Evolutionary conservation across 148 eudicot species (phyloP).

Genomic region (Persicaria tinctoria): DNA sequence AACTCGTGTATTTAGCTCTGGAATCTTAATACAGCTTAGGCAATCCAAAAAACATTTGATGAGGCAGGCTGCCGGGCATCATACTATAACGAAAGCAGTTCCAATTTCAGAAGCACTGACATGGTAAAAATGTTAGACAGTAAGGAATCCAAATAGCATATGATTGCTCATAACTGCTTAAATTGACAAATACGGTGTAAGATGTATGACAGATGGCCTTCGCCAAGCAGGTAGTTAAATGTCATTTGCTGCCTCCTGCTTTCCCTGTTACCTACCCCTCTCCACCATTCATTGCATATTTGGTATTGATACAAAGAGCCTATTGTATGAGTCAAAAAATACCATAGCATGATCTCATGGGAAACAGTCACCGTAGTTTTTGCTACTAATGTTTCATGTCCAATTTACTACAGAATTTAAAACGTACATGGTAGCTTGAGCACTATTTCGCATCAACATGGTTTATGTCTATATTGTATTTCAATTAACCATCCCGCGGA

Average conservation of each 20-base stretch:
- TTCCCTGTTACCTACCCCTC: not conserved
- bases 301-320: not conserved
- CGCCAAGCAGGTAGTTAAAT: not conserved
- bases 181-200: not conserved
- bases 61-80: not conserved
- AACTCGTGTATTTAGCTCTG: not conserved
- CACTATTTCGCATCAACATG: not conserved
- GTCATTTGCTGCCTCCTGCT: not conserved
- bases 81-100: not conserved
- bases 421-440: not conserved
- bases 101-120: not conserved
- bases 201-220: not conserved
- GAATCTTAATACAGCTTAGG: not conserved
- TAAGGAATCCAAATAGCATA: not conserved
- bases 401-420: not conserved
- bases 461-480: not conserved
- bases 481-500: not conserved
- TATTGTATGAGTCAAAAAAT: not conserved
- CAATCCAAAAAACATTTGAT: not conserved
- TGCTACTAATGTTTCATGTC: not conserved
- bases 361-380: not conserved
- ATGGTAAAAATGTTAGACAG: too few species aligned
- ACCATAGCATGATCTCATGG: not conserved
- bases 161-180: slow-evolving; percentile 2
- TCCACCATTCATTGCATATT: not conserved